These are phyloP conservation scores for Linnemannia schmuckeri DNA, from an alignment of 192 early-diverging fungal species.

Conservation along the genomic window DNA sequence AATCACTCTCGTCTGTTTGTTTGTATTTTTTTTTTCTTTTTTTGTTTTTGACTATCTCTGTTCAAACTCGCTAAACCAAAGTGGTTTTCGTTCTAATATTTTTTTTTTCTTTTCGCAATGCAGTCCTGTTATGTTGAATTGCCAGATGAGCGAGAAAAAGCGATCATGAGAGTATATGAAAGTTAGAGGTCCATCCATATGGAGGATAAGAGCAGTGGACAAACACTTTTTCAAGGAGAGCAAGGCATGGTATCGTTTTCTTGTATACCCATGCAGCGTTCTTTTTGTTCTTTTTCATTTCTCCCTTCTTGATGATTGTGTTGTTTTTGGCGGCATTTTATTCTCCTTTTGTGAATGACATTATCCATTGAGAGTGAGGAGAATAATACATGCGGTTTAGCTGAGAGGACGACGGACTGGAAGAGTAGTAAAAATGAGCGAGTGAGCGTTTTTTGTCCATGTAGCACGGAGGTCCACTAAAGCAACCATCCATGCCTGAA, in stretches of 20 bases:
- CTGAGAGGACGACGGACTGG: not conserved
- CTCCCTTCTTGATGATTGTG: not conserved
- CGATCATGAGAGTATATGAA: not conserved
- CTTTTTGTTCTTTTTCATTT: not conserved
- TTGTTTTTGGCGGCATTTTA: not conserved
- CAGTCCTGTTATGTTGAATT: not conserved
- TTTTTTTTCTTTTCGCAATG: not conserved
- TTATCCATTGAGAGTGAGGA: not conserved
- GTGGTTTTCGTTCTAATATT: not conserved
- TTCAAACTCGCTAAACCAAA: not conserved
- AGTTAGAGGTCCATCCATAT: not conserved
- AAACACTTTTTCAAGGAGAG: not conserved
- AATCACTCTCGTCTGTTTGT: too few relatives aligned
- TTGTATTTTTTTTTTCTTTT: too few relatives aligned
- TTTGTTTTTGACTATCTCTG: not conserved
- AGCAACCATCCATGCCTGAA: not conserved
- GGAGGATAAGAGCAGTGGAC: not conserved
- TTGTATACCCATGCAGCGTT: not conserved
- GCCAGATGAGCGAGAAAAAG: not conserved
- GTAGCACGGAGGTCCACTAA: not conserved
- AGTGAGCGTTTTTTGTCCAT: not conserved
- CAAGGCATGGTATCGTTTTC: not conserved
- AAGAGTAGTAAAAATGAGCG: not conserved
- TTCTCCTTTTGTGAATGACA: not conserved
- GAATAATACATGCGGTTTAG: too few relatives aligned